These are phyloP conservation scores for Exophiala oligosperma DNA, from an alignment of 2,329 filamentous ascomycete species.

Conservation along the genomic window DNA sequence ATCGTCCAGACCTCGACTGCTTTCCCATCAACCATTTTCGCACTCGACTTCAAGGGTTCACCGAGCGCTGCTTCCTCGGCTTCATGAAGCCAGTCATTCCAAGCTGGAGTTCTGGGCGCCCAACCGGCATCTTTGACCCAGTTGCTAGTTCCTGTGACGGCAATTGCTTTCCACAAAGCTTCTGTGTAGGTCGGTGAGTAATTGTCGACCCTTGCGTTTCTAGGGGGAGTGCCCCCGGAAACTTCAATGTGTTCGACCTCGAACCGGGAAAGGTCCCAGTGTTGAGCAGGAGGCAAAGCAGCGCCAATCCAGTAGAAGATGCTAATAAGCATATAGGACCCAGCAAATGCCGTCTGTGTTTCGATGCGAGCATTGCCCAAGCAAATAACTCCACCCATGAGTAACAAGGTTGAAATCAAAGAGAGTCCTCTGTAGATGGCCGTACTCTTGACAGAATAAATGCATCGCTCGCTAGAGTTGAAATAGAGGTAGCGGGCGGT, in stretches of 20 bases:
- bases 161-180: constrained; percentile 51
- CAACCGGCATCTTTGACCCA: constrained; percentile 46
- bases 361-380: constrained; percentile 51
- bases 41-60: constrained; percentile 22
- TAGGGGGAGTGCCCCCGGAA: constrained; percentile 25
- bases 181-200: constrained; percentile 43
- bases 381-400: constrained; percentile 54
- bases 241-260: constrained; percentile 33
- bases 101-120: constrained; percentile 43
- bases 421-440: constrained; percentile 48
- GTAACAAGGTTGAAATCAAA: constrained; percentile 51
- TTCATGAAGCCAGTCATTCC: constrained; percentile 43
- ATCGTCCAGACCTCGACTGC: constrained; percentile 28
- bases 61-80: constrained; percentile 33
- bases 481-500: constrained; percentile 54
- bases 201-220: constrained; percentile 33
- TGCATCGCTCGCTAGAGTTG: constrained; percentile 48
- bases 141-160: constrained; percentile 43
- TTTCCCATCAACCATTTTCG: constrained; percentile 19
- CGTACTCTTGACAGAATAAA: constrained; percentile 44
- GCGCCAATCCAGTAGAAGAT: constrained; percentile 53
- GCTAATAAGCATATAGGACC: constrained; percentile 51
- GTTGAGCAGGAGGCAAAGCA: constrained; percentile 45
- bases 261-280: constrained; percentile 52
- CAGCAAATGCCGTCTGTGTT: constrained; percentile 51